Evolutionary conservation across 495 filamentous ascomycete species (phyloP).

Genomic region (Glarea lozoyensis): DNA sequence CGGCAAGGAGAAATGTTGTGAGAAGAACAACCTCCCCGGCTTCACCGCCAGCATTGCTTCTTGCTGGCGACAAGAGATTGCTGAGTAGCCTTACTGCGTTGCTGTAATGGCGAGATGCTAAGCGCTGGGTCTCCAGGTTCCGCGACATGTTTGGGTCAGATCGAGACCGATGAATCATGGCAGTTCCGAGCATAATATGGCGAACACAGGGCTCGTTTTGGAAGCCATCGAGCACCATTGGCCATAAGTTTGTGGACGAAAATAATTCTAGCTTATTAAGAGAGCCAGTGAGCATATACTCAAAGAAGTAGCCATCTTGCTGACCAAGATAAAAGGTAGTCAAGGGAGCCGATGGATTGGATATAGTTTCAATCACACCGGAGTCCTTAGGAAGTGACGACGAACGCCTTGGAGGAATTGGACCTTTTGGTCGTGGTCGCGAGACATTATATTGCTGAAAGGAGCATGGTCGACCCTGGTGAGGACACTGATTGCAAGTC

Average conservation of each 20-base stretch:
- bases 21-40: constrained; percentile 4
- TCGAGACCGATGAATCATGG: constrained; percentile 3
- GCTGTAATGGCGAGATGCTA: background rate
- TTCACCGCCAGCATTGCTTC: background rate
- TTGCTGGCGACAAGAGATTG: background rate
- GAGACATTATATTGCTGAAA: background rate
- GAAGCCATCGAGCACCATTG: background rate
- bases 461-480: background rate
- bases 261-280: background rate
- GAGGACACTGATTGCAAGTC: constrained; percentile 1
- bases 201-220: constrained; percentile 3
- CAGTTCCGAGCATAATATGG: constrained; percentile 1
- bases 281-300: constrained; percentile 1
- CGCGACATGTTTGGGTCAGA: background rate
- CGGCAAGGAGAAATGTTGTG: background rate
- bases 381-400: constrained; percentile 6
- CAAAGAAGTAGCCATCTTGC: constrained; percentile 6
- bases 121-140: background rate
- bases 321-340: background rate
- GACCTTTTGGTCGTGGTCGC: background rate
- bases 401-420: constrained; percentile 6
- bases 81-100: constrained; percentile 2
- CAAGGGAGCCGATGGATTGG: constrained; percentile 2
- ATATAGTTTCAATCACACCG: background rate
- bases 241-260: background rate